Base-by-base conservation (phyloP, 1,139 yeast species). In the Pichia sp. region DNA sequence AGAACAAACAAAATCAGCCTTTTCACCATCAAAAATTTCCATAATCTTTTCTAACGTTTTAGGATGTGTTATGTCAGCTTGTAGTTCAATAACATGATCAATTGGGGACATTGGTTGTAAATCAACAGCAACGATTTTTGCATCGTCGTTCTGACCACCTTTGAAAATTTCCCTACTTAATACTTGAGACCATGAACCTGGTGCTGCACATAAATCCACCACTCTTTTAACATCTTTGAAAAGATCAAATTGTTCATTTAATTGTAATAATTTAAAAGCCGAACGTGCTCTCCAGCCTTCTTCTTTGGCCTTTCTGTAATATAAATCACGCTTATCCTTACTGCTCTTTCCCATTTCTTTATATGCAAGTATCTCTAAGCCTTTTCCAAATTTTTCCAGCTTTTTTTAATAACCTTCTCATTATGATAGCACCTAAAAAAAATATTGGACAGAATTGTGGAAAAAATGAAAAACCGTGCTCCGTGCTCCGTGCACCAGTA, bases 121-220 rank as follows among this genome's bases (percentile, higher is more conserved):
- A 62, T 91, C 98, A 2, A 91, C 98, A 1, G 96, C 87, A 13
- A 91, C 94, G 29, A 91, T 85, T 57, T 82, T 82, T 28, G 88
- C 80, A 42, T 72, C 72, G 15, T 53, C 56, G 24, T 56, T 57
- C 7, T 43, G 49, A 2, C 56, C 55, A 14, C 54, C 54, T 19
- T 51, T 50, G 50, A 72, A 75, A 34, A 86, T 64, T 50, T 79
- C 81, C 47, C 84, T 65, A 9, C 94, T 78, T n/a, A 91, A 71
- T 1, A 91, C 98, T 59, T 91, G 98, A 2, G 95, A 85, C 98
- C 98, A 91, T 5, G 96, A 87, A 2, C 98, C 98, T 1, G 98
- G 98, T 5, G 98, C 98, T 16, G 98, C 98, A 70, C 98, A 91
- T 31, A 91, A 70, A 64, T 91, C 98, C 9, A 91, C 98, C 6